phyloP scores from a whole-genome alignment of 352 stramenopile genomes.

The Pythium coloratum region DNA sequence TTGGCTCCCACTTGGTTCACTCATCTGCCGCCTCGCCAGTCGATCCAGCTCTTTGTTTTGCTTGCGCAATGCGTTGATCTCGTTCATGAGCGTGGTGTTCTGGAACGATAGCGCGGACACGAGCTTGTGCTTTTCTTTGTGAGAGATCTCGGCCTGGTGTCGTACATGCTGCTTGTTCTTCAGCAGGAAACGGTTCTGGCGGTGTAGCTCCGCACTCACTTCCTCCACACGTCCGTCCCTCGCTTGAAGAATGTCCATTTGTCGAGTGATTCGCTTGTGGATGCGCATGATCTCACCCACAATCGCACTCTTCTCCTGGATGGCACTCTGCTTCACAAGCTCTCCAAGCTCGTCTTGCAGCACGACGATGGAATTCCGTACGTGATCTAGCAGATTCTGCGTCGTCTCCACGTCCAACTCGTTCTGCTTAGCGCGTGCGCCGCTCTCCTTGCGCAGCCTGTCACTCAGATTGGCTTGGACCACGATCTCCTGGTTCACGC shows the following conservation, averaged over 20 bases:
- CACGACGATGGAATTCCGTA: slow-evolving; percentile 57
- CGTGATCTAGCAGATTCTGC: slow-evolving; percentile 41
- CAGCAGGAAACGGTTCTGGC: slow-evolving; percentile 72
- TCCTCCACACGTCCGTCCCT: slow-evolving; percentile 53
- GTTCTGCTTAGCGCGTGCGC: slow-evolving; percentile 41
- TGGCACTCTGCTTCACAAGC: slow-evolving; percentile 49
- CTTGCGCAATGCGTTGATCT: slow-evolving; percentile 60
- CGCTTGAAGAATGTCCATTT: slow-evolving; percentile 54
- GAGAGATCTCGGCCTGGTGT: slow-evolving; percentile 55
- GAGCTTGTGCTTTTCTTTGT: slow-evolving; percentile 73
- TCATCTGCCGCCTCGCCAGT: slow-evolving; percentile 23
- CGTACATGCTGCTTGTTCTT: slow-evolving; percentile 76
- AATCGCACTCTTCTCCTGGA: slow-evolving; percentile 65
- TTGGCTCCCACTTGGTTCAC: not conserved
- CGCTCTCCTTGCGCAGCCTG: slow-evolving; percentile 49
- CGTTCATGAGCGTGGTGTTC: slow-evolving; percentile 61
- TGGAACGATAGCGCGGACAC: slow-evolving; percentile 67
- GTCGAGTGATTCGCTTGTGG: slow-evolving; percentile 58
- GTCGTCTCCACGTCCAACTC: slow-evolving; percentile 38
- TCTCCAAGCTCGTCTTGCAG: slow-evolving; percentile 67
- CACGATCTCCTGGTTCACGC: slow-evolving; percentile 68
- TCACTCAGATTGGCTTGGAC: slow-evolving; percentile 72
- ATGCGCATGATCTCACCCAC: slow-evolving; percentile 63
- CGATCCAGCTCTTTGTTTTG: slow-evolving; percentile 73
- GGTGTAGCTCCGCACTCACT: slow-evolving; percentile 66